These are phyloP conservation scores for Fusarium sp. DNA, from an alignment of 2,329 filamentous ascomycete species.

Conservation along the genomic window DNA sequence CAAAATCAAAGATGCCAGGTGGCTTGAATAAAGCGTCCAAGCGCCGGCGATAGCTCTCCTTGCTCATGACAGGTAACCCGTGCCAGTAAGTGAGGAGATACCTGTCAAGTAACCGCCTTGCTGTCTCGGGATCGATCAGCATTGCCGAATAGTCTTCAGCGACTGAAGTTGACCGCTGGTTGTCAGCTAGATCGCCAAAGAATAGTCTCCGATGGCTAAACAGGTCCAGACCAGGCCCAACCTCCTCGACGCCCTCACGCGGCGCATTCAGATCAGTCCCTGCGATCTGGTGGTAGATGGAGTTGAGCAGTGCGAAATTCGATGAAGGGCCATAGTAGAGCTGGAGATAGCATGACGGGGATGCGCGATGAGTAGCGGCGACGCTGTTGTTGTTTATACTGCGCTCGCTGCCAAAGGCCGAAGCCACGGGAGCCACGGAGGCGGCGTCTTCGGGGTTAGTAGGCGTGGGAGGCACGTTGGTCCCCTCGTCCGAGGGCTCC, in stretches of 20 bases:
- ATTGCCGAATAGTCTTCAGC: slow-evolving; percentile 50
- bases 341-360: slow-evolving; percentile 60
- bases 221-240: slow-evolving; percentile 51
- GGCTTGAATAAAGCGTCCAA: slow-evolving; percentile 55
- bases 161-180: slow-evolving; percentile 45
- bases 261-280: slow-evolving; percentile 44
- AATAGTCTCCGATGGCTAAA: slow-evolving; percentile 51
- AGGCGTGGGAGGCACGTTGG: slow-evolving; percentile 38
- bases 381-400: slow-evolving; percentile 59
- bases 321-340: slow-evolving; percentile 64
- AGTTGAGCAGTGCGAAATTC: slow-evolving; percentile 60
- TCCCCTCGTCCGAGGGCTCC: slow-evolving; percentile 44
- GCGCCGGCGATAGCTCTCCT: slow-evolving; percentile 53
- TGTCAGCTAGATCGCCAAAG: slow-evolving; percentile 57
- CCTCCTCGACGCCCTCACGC: slow-evolving; percentile 50
- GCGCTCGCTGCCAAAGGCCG: slow-evolving; percentile 42
- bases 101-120: slow-evolving; percentile 56
- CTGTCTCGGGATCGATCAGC: slow-evolving; percentile 57
- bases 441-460: slow-evolving; percentile 30
- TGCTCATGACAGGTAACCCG: slow-evolving; percentile 55
- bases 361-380: slow-evolving; percentile 62
- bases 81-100: slow-evolving; percentile 60
- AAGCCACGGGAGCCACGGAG: slow-evolving; percentile 16
- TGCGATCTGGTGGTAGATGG: slow-evolving; percentile 53
- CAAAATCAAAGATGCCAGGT: slow-evolving; percentile 50